phyloP scores from a whole-genome alignment of 192 early-diverging fungal genomes.

The Glomus cerebriforme region DNA sequence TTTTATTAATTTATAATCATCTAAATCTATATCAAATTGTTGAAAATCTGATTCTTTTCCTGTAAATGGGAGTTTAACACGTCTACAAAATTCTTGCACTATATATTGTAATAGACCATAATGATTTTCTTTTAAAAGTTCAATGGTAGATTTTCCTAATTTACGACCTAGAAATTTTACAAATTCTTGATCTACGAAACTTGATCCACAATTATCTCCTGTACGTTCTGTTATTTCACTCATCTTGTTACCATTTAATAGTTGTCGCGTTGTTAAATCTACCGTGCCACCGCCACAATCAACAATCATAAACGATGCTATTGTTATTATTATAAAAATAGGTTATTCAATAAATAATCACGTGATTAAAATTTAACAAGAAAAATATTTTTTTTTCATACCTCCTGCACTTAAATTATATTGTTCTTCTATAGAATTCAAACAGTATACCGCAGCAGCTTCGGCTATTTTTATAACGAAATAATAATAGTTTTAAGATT shows the following conservation, averaged over 20 bases:
- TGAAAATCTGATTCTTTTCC: background rate
- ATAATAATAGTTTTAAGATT: background rate
- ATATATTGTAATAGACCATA: conserved; percentile 19
- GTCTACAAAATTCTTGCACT: background rate
- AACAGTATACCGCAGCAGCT: conserved; percentile 4
- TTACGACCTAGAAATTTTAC: conserved; percentile 5
- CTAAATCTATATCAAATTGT: background rate
- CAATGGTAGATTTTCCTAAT: background rate
- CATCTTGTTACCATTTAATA: background rate
- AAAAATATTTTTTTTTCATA: background rate
- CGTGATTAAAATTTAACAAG: background rate
- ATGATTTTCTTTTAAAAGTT: background rate
- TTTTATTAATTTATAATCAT: background rate
- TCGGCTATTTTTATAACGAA: conserved; percentile 10
- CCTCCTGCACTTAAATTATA: conserved; percentile 7
- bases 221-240: background rate
- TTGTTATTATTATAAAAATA: background rate
- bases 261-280: conserved; percentile 44
- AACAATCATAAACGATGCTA: conserved; percentile 57
- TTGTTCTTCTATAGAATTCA: background rate
- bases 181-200: conserved; percentile 19
- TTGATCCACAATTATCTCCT: conserved; percentile 6
- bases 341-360: background rate
- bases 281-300: conserved; percentile 63
- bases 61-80: background rate